Base-by-base conservation (phyloP, 306 rosid genomes). In the Ormosia emarginata region DNA sequence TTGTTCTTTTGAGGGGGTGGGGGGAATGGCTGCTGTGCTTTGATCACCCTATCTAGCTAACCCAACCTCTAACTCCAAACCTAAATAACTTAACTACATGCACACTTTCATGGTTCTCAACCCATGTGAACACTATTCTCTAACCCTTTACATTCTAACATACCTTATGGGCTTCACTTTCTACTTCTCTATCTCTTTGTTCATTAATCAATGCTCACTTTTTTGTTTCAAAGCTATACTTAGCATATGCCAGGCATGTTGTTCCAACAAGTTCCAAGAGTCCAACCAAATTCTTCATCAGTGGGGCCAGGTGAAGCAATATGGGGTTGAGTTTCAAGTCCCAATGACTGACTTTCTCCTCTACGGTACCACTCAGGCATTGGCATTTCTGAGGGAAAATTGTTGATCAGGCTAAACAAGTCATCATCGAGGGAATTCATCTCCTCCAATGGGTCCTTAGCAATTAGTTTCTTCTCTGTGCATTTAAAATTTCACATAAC, bases 351-450 rank as follows among this genome's bases (percentile, higher is more conserved):
- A 49, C 50, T 77, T 7, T 67, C 79, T 62, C 84, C 80, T 29
- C 83, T 79, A 0, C 73, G 74, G 71, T 90, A 89, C 98, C 94
- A 93, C 15, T 89, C 91, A 0, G 93, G 91, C 11, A 74, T 71
- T 55, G 91, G 90, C 82, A 78, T 77, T 49, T 87, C 41, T 2
- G 87, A 41, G 6, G 90, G 88, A 57, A 84, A 90, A 68, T 91
- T 81, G 71, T 75, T 84, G 52, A 93, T 92, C 71, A 95, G 49
- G 89, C 94, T 90, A 71, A 81, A 50, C 90, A 91, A 76, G 74
- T 94, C 97, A 67, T 92, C 97, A 33, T 87, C 94, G 89, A 91
- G 71, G 8, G 84, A 69, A 29, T 80, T 84, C 87, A 89, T 82
- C 77, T 83, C 89, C 41, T 71, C 92, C 67, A 87, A 1, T n/a